Conservation (phyloP, 208 protist genomes). For the Porcisia deanei region DNA sequence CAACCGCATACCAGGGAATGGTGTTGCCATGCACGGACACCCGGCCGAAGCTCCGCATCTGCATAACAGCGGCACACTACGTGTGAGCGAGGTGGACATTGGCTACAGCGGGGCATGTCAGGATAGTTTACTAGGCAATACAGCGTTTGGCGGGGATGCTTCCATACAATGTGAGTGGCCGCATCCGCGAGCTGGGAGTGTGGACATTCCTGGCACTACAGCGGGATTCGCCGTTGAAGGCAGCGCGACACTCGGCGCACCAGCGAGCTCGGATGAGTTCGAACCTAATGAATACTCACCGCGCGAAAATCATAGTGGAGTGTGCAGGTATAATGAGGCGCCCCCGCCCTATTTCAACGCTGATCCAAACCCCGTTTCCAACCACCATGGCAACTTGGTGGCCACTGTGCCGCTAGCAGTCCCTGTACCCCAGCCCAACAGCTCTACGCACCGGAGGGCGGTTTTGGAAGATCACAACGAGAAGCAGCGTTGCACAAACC, state of each 20-base stretch:
- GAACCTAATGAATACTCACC: conserved; percentile 36
- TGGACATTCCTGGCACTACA: conserved; percentile 4
- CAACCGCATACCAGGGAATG: background rate
- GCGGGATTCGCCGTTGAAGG: conserved; percentile 16
- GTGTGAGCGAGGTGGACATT: conserved; percentile 45
- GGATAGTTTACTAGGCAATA: conserved; percentile 1
- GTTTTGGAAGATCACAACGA: background rate
- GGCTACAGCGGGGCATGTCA: background rate
- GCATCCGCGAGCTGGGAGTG: conserved; percentile 2
- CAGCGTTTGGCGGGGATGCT: background rate
- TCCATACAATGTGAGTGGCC: background rate
- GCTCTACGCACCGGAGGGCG: conserved; percentile 6
- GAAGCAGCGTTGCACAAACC: background rate
- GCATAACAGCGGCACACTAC: conserved; percentile 23
- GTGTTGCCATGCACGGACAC: background rate
- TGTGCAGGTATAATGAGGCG: no score
- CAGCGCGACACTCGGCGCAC: conserved; percentile 26
- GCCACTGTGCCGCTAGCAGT: background rate
- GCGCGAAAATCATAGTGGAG: conserved; percentile 10
- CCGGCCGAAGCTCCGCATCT: conserved; percentile 4
- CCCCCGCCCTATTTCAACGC: background rate
- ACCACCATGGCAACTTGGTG: background rate
- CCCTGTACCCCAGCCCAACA: conserved; percentile 16
- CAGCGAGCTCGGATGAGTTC: conserved; percentile 20
- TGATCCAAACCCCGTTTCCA: background rate